A percentile compares a stretch with the other conserved stretches of the same genome.
Evolutionary conservation across 2,329 filamentous ascomycete species (phyloP).

Genomic region (Chrysoporthe puriensis): DNA sequence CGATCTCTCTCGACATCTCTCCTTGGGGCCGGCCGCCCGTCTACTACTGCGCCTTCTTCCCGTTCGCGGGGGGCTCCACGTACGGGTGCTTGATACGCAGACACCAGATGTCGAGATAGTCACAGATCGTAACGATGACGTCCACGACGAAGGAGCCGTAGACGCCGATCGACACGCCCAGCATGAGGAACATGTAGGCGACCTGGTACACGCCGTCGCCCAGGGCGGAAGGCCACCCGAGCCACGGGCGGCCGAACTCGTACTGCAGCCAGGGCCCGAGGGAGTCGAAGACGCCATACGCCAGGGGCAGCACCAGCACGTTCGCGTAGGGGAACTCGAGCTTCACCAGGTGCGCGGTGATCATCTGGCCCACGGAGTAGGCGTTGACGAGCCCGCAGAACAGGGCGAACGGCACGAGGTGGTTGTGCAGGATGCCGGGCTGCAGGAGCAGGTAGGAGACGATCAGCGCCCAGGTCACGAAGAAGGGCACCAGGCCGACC

Average conservation of each 20-base stretch:
- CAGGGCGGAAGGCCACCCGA: conserved; percentile 77
- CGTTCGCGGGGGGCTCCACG: conserved; percentile 44
- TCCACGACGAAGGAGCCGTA: conserved; percentile 98
- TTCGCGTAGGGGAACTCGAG: conserved; percentile 90
- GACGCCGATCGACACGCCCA: conserved; percentile 84
- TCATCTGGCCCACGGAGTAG: conserved; percentile 94
- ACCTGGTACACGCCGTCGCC: conserved; percentile 84
- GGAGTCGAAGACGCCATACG: conserved; percentile 79
- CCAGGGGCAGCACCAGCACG: conserved; percentile 77
- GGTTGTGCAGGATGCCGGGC: conserved; percentile 77
- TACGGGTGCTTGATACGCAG: conserved; percentile 90
- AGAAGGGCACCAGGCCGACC: conserved; percentile 81
- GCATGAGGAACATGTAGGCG: conserved; percentile 84
- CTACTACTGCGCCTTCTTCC: conserved; percentile 25
- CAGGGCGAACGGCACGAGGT: conserved; percentile 86
- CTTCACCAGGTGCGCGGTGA: conserved; percentile 89
- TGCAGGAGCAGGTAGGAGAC: conserved; percentile 81
- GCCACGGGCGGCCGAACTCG: conserved; percentile 59
- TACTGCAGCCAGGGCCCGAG: conserved; percentile 70
- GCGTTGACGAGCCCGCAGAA: conserved; percentile 91
- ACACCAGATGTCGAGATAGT: conserved; percentile 98
- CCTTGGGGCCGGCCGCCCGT: neutral
- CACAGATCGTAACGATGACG: conserved; percentile 96
- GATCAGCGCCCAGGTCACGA: conserved; percentile 76
- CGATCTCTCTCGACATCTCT: neutral